Conservation (phyloP, 179 eudicot genomes). For the Amaranthus tricolor region DNA sequence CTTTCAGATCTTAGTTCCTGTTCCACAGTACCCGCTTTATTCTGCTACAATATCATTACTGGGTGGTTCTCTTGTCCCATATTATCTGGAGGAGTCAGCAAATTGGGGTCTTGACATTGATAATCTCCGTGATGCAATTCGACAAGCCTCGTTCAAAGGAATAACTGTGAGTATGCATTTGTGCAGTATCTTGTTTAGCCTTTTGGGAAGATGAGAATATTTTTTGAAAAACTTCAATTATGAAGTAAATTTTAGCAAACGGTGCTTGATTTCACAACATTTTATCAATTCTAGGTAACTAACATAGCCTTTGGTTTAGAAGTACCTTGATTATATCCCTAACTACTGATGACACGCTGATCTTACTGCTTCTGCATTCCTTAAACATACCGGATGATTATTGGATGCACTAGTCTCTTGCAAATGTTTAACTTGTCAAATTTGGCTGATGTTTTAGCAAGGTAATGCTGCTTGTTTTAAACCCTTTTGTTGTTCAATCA, state of each 20-base stretch:
- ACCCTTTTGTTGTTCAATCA: constrained; percentile 20
- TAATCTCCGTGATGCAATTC: constrained; percentile 75
- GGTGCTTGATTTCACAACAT: neutral
- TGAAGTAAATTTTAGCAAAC: neutral
- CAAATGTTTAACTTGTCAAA: neutral
- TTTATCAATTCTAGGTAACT: neutral
- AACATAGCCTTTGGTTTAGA: neutral
- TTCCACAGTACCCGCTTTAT: constrained; percentile 97
- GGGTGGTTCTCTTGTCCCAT: constrained; percentile 96
- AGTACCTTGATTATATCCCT: neutral
- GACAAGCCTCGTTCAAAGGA: constrained; percentile 71
- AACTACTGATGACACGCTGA: neutral
- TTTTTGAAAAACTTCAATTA: neutral
- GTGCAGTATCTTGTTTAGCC: neutral
- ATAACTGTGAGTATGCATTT: constrained; percentile 61
- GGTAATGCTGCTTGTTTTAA: constrained; percentile 2
- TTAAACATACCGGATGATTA: neutral
- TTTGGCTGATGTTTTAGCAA: constrained; percentile 6
- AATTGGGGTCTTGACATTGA: constrained; percentile 95
- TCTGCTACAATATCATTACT: constrained; percentile 82
- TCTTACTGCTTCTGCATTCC: neutral
- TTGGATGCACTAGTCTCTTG: neutral
- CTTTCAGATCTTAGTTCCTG: constrained; percentile 85
- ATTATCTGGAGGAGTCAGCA: constrained; percentile 94
- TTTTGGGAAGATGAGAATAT: constrained; percentile 6